Evolutionary conservation across 106 monocot genomes (phyloP).

Genomic region (Dioscorea zingiberensis): DNA sequence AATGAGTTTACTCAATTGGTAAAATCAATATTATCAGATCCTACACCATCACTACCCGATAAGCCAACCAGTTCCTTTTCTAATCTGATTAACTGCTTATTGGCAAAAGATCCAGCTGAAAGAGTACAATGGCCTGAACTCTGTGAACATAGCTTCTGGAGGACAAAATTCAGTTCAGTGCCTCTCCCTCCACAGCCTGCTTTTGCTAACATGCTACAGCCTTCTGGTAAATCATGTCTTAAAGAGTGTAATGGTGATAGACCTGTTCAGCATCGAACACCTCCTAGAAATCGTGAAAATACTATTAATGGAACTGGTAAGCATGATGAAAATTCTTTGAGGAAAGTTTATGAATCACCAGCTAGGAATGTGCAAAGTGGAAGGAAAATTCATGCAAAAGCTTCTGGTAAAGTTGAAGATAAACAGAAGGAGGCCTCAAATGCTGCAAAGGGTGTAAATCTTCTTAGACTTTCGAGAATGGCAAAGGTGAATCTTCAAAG

Average conservation of each 20-base stretch:
- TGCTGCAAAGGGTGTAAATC: constrained; percentile 49
- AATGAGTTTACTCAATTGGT: constrained; percentile 88
- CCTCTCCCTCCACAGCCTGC: constrained; percentile 74
- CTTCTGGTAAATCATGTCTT: constrained; percentile 39
- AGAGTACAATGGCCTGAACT: constrained; percentile 88
- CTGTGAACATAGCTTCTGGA: constrained; percentile 87
- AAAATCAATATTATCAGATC: constrained; percentile 80
- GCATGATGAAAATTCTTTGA: constrained; percentile 44
- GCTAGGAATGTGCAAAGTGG: constrained; percentile 37
- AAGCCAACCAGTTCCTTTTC: constrained; percentile 60
- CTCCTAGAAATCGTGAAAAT: constrained; percentile 38
- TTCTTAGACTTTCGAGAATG: constrained; percentile 82
- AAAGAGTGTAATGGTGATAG: constrained; percentile 52
- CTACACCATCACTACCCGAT: constrained; percentile 65
- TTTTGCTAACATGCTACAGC: constrained; percentile 56
- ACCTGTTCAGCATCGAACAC: constrained; percentile 50
- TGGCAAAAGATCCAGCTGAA: constrained; percentile 86
- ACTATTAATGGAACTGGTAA: constrained; percentile 25
- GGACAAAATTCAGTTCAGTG: constrained; percentile 43
- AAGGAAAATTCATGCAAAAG: constrained; percentile 40
- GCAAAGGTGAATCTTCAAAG: constrained; percentile 87
- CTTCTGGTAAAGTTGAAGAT: constrained; percentile 34
- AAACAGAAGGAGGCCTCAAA: constrained; percentile 28
- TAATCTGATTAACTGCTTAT: constrained; percentile 58
- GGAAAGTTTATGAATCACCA: constrained; percentile 43